phyloP scores from a whole-genome alignment of 345 rosid genomes.

The Raphanus sativus region DNA sequence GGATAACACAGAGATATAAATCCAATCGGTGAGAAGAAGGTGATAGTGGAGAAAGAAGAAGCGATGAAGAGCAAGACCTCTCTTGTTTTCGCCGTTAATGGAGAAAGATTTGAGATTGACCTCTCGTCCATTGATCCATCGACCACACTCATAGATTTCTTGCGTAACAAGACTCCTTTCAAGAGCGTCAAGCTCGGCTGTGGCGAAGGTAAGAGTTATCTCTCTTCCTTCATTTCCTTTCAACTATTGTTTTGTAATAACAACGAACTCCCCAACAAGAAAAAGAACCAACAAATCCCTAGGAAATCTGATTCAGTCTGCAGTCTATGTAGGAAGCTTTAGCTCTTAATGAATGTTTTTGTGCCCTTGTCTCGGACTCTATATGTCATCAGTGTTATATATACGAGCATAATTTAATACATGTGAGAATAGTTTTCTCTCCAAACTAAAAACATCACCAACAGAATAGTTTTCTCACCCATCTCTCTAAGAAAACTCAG shows the following conservation, averaged over 20 bases:
- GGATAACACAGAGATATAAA: background rate
- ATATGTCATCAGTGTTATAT: background rate
- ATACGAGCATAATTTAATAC: background rate
- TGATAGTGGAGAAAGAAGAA: conserved; percentile 12
- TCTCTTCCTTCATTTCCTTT: background rate
- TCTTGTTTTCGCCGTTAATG: conserved; percentile 81
- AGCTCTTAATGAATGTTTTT: background rate
- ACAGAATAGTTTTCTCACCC: background rate
- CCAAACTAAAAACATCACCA: background rate
- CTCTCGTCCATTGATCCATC: conserved; percentile 62
- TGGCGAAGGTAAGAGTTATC: conserved; percentile 61
- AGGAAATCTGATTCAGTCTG: background rate
- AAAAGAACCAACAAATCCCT: background rate
- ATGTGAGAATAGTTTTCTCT: background rate
- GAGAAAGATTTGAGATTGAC: conserved; percentile 61
- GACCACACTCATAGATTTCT: conserved; percentile 73
- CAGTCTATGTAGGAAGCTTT: background rate
- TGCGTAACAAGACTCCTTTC: conserved; percentile 68
- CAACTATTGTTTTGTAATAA: background rate
- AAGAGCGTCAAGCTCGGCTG: conserved; percentile 89
- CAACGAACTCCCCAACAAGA: background rate
- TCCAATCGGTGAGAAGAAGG: background rate
- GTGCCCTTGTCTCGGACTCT: background rate
- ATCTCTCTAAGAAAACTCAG: background rate
- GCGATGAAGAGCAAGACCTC: conserved; percentile 20